Conservation (phyloP, 2,329 filamentous ascomycete species). For the Ophiostoma perfectum region DNA sequence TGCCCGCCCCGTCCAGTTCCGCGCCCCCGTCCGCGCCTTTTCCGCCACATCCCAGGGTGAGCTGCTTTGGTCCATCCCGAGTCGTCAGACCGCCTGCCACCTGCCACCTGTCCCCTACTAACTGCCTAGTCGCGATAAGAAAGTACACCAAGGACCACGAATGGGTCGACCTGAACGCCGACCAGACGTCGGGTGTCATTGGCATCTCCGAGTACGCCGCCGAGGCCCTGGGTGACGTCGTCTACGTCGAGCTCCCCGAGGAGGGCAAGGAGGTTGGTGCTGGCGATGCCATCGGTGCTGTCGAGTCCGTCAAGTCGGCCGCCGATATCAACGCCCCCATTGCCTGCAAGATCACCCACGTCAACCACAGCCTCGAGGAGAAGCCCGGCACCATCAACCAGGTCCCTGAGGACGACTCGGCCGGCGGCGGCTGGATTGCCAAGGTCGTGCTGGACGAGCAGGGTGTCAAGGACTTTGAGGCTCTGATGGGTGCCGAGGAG, state of each 20-base stretch:
- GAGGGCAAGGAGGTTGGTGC: constrained; percentile 60
- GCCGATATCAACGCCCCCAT: constrained; percentile 93
- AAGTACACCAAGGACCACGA: constrained; percentile 97
- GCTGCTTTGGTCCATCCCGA: neutral
- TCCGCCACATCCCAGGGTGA: constrained; percentile 42
- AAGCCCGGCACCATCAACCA: constrained; percentile 85
- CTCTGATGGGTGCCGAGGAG: constrained; percentile 67
- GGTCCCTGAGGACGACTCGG: constrained; percentile 71
- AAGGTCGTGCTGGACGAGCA: constrained; percentile 72
- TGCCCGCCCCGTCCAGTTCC: constrained; percentile 29
- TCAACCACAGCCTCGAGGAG: constrained; percentile 72
- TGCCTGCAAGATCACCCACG: constrained; percentile 65
- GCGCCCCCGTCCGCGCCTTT: constrained; percentile 43
- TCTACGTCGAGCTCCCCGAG: constrained; percentile 90
- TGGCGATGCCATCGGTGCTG: constrained; percentile 84
- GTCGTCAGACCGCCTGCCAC: no score
- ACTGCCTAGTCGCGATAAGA: constrained; percentile 54
- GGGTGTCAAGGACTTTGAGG: constrained; percentile 62
- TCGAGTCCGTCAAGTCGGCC: constrained; percentile 98
- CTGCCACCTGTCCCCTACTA: neutral
- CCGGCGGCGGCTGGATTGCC: constrained; percentile 83
- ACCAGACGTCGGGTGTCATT: constrained; percentile 72
- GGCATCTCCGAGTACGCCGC: constrained; percentile 92
- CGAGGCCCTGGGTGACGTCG: constrained; percentile 87
- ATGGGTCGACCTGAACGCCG: constrained; percentile 85